Percentiles rank a stretch among this genome's conserved stretches.
Evolutionary conservation across 2,329 filamentous ascomycete species (phyloP).

Genomic region (Didymella lethalis): DNA sequence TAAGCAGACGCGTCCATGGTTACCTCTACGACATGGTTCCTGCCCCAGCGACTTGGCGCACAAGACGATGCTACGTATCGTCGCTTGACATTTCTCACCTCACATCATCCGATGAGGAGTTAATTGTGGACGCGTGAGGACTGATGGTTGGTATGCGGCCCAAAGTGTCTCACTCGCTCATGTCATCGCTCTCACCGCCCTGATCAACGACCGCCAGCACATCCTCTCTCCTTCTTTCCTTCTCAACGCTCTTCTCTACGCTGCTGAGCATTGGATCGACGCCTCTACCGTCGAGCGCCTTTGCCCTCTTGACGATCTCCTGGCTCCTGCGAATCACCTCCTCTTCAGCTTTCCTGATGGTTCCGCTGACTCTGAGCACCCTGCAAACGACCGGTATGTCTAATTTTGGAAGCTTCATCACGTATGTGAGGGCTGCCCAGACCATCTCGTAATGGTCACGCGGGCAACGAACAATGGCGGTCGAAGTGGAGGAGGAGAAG

Average conservation of each 20-base stretch:
- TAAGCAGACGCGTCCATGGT: neutral
- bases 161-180: conserved; percentile 28
- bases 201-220: conserved; percentile 26
- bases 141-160: neutral
- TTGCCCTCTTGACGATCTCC: conserved; percentile 72
- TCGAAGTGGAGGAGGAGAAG: conserved; percentile 88
- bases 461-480: conserved; percentile 85
- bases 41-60: neutral
- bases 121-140: neutral
- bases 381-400: conserved; percentile 76
- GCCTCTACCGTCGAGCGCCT: conserved; percentile 52
- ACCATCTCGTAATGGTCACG: conserved; percentile 84
- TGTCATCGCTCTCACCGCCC: conserved; percentile 29
- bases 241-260: conserved; percentile 17
- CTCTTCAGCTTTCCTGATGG: conserved; percentile 89
- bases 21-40: neutral
- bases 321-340: conserved; percentile 84
- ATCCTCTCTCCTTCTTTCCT: conserved; percentile 11
- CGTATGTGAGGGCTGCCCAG: conserved; percentile 87
- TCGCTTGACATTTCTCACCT: neutral
- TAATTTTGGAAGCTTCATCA: conserved; percentile 72
- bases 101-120: neutral
- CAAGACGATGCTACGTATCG: neutral
- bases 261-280: conserved; percentile 12
- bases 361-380: conserved; percentile 88